These are phyloP conservation scores for Diaporthe sp. DNA, from an alignment of 2,329 filamentous ascomycete genomes.

Conservation along the genomic window DNA sequence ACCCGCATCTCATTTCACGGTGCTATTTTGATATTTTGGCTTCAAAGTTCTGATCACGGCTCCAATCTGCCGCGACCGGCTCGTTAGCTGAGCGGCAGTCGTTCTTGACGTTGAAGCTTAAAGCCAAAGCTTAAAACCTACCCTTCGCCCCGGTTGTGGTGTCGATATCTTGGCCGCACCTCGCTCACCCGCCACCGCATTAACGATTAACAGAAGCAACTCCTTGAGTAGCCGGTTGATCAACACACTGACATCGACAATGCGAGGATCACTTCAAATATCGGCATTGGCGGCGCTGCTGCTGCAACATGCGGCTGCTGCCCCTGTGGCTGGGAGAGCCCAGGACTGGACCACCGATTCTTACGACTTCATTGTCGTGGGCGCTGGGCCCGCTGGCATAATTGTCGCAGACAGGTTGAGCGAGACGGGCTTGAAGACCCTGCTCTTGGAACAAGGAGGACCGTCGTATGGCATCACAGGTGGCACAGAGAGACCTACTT, in stretches of 20 bases:
- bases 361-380: conserved; percentile 73
- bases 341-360: conserved; percentile 42
- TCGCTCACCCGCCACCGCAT: not conserved
- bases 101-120: conserved; percentile 9
- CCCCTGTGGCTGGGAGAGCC: not conserved
- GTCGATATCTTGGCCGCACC: not conserved
- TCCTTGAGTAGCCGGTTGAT: not conserved
- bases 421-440: conserved; percentile 69
- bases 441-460: conserved; percentile 67
- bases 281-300: conserved; percentile 28
- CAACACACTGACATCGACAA: not conserved
- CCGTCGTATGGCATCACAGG: conserved; percentile 71
- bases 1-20: conserved; percentile 27
- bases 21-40: conserved; percentile 21
- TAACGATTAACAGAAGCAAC: not conserved
- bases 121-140: not conserved
- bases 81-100: not conserved
- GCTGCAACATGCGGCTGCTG: not conserved
- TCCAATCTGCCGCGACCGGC: not conserved
- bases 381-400: conserved; percentile 71
- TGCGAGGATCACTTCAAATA: conserved; percentile 3
- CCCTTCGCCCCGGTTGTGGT: not conserved
- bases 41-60: not conserved
- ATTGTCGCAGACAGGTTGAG: conserved; percentile 70
- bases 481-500: conserved; percentile 67